Evolutionary conservation across 2,329 filamentous ascomycete species (phyloP).

Genomic region (Aulographum hederae): DNA sequence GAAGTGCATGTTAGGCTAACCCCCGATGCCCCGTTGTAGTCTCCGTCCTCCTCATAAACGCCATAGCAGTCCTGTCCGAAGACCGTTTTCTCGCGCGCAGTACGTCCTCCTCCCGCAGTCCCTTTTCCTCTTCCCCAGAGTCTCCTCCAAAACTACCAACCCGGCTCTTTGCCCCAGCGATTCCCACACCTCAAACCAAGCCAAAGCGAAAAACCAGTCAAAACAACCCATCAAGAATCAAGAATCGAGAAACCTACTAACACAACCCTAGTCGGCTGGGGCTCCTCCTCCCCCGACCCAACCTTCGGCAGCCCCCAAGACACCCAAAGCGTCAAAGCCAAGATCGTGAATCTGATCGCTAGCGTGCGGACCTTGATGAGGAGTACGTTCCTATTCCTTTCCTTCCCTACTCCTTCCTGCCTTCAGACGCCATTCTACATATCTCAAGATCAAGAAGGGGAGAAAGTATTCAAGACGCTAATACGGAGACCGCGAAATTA

Average conservation of each 20-base stretch:
- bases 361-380: constrained; percentile 85
- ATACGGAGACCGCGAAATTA: too few species aligned
- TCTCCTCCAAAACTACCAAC: too few species aligned
- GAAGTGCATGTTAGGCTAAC: constrained; percentile 3
- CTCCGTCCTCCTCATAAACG: constrained; percentile 76
- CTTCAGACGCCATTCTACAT: background rate
- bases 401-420: too few species aligned
- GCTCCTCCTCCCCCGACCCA: constrained; percentile 39
- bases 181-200: too few species aligned
- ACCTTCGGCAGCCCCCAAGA: constrained; percentile 56
- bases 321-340: constrained; percentile 66
- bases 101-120: constrained; percentile 22
- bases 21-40: constrained; percentile 28
- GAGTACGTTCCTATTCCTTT: constrained; percentile 39
- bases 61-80: constrained; percentile 83
- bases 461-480: constrained; percentile 3
- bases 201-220: too few species aligned
- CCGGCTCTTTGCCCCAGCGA: too few species aligned
- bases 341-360: constrained; percentile 75
- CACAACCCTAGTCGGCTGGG: constrained; percentile 87
- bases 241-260: too few species aligned
- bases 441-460: constrained; percentile 2
- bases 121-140: constrained; percentile 1
- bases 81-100: constrained; percentile 78
- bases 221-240: too few species aligned